A percentile compares a stretch with the other conserved stretches of the same genome.
Conservation (phyloP, 2,329 filamentous ascomycete species). For the Aspergillus pseudoviridinutans region DNA sequence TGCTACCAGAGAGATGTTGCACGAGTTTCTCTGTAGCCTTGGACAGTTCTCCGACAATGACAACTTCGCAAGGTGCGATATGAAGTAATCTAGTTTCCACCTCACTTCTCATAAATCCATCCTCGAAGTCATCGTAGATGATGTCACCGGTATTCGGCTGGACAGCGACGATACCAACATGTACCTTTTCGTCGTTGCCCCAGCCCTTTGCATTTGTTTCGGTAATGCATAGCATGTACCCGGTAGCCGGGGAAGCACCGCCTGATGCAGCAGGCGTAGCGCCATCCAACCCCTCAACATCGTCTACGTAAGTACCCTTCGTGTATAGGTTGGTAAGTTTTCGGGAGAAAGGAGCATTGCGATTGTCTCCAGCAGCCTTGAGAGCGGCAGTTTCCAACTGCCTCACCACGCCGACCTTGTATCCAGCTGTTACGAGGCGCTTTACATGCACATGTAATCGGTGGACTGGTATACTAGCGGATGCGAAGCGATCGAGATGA, state of each 20-base stretch:
- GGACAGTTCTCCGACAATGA: conserved; percentile 86
- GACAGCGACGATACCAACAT: conserved; percentile 87
- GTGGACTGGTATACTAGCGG: conserved; percentile 91
- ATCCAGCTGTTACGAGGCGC: conserved; percentile 81
- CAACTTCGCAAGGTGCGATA: conserved; percentile 90
- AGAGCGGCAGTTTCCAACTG: conserved; percentile 93
- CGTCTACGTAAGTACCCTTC: conserved; percentile 95
- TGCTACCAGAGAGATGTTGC: conserved; percentile 82
- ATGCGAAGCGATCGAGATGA: conserved; percentile 86
- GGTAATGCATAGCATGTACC: conserved; percentile 91
- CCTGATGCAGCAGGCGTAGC: conserved; percentile 53
- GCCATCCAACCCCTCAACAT: conserved; percentile 72
- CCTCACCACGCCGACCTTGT: conserved; percentile 93
- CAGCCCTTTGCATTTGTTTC: conserved; percentile 74
- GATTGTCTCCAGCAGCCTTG: conserved; percentile 92
- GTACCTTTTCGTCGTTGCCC: conserved; percentile 88
- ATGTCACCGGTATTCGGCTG: conserved; percentile 95
- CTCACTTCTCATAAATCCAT: conserved; percentile 95
- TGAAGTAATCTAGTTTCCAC: conserved; percentile 93
- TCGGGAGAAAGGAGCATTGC: conserved; percentile 84
- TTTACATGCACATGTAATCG: conserved; percentile 91
- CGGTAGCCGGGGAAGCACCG: conserved; percentile 58
- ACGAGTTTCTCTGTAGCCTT: conserved; percentile 90
- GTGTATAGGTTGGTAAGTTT: conserved; percentile 97
- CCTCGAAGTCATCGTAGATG: conserved; percentile 92